A percentile compares a stretch with the other conserved stretches of the same genome.
phyloP scores from a whole-genome alignment of 352 stramenopile genomes.

The Peronospora destructor region DNA sequence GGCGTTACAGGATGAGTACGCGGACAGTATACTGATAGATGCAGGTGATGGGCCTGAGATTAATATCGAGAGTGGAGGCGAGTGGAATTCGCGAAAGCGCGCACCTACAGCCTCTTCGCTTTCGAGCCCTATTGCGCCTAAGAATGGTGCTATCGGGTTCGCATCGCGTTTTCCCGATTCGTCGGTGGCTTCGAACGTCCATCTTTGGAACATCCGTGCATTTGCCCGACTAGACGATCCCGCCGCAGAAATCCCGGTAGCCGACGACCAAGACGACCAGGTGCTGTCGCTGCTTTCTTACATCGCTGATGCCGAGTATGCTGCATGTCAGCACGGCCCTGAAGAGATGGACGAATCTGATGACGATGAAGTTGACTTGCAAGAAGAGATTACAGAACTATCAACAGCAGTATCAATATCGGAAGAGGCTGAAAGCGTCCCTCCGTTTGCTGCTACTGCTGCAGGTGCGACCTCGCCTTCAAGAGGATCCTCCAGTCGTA shows the following conservation, averaged over 20 bases:
- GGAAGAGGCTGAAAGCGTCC: constrained; percentile 1
- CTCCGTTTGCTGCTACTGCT: constrained; percentile 5
- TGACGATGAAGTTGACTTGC: constrained; percentile 41
- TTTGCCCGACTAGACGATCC: constrained; percentile 42
- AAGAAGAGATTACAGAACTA: constrained; percentile 17
- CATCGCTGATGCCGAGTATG: constrained; percentile 78
- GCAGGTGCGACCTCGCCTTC: constrained; percentile 6
- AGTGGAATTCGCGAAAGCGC: constrained; percentile 17
- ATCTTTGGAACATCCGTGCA: constrained; percentile 74
- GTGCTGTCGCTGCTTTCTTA: constrained; percentile 80
- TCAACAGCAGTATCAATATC: constrained; percentile 4
- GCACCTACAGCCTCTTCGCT: constrained; percentile 9
- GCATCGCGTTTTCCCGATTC: constrained; percentile 75
- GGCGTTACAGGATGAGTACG: constrained; percentile 54
- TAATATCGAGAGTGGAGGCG: constrained; percentile 9
- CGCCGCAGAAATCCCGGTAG: constrained; percentile 53
- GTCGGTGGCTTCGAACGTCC: constrained; percentile 63
- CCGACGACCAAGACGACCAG: constrained; percentile 58
- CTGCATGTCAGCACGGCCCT: constrained; percentile 51
- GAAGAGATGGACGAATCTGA: constrained; percentile 42
- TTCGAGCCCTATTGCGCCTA: constrained; percentile 13
- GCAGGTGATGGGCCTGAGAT: constrained; percentile 9
- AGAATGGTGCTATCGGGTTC: constrained; percentile 66
- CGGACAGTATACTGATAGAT: constrained; percentile 51
- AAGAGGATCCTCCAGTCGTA: constrained; percentile 32